phyloP scores from a whole-genome alignment of 257 asterid species.

The Gentiana macrophylla region DNA sequence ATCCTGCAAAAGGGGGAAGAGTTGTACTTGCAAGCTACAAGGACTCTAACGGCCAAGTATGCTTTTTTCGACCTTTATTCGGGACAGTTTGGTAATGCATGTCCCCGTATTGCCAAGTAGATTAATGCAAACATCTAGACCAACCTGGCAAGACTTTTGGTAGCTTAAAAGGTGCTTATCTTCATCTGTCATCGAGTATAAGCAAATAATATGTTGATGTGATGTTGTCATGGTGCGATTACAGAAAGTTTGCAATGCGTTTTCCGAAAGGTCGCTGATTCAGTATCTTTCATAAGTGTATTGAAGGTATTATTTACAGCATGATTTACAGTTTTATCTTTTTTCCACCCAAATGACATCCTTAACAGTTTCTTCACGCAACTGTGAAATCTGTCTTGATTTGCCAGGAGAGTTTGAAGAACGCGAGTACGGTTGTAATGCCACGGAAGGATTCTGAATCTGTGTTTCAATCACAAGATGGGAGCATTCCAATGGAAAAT shows the following conservation, averaged over 20 bases:
- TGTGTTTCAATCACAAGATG: not conserved
- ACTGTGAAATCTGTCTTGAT: not conserved
- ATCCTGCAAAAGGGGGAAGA: conserved; percentile 11
- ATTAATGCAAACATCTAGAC: not conserved
- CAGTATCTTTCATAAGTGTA: conserved; percentile 4
- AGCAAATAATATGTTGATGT: not conserved
- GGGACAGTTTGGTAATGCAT: not conserved
- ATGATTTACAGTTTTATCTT: not conserved
- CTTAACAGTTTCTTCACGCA: not conserved
- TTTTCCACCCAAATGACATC: not conserved
- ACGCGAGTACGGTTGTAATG: not conserved
- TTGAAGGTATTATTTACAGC: conserved; percentile 1
- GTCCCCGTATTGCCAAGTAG: not conserved
- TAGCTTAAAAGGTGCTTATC: not conserved
- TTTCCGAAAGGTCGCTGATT: conserved; percentile 10
- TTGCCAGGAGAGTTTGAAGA: conserved; percentile 7
- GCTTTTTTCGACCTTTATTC: not conserved
- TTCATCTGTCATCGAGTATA: not conserved
- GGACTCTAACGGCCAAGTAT: too few species aligned
- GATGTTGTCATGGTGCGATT: conserved; percentile 3
- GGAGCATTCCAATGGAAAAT: not conserved
- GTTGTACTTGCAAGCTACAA: conserved; percentile 1
- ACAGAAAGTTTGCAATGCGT: conserved; percentile 13
- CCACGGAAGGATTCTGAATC: conserved; percentile 2
- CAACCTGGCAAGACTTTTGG: not conserved